A percentile compares a stretch with the other conserved stretches of the same genome.
Evolutionary conservation across 2,329 filamentous ascomycete genomes (phyloP).

Genomic region (Didymella lethalis): DNA sequence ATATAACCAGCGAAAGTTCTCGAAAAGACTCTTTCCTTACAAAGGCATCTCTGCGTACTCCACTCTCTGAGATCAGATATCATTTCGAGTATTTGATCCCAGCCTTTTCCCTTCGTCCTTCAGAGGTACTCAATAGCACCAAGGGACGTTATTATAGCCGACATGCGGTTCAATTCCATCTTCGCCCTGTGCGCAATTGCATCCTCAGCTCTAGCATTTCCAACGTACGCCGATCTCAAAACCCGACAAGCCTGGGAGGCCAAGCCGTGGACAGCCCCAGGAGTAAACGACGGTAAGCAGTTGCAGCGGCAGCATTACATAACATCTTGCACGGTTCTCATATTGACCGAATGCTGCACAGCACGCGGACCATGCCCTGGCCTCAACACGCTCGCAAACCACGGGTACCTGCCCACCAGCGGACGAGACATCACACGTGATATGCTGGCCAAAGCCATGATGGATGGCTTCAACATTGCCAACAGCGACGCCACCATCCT

Average conservation of each 20-base stretch:
- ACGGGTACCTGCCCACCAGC: neutral
- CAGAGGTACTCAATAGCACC: too few species aligned
- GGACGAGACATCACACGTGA: neutral
- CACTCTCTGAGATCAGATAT: neutral
- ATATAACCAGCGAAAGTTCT: neutral
- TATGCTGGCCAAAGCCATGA: neutral
- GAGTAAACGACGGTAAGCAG: neutral
- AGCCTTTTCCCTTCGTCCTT: neutral
- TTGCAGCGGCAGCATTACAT: too few species aligned
- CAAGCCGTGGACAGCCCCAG: neutral
- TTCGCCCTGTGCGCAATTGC: neutral
- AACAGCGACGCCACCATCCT: neutral
- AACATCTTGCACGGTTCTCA: too few species aligned
- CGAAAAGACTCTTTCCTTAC: neutral
- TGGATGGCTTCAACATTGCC: neutral
- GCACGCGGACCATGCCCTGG: neutral
- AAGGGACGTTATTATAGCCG: neutral
- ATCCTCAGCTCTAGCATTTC: neutral
- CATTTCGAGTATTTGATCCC: neutral
- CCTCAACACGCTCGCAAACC: neutral
- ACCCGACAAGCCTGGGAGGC: neutral
- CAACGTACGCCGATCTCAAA: neutral
- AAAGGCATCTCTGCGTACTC: neutral
- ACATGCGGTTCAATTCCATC: neutral
- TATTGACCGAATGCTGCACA: neutral